Evolutionary conservation across 768 basidiomycete species (phyloP), one percentile per base, ranked within the genome.

Genomic region (Leccinum imitatum): DNA sequence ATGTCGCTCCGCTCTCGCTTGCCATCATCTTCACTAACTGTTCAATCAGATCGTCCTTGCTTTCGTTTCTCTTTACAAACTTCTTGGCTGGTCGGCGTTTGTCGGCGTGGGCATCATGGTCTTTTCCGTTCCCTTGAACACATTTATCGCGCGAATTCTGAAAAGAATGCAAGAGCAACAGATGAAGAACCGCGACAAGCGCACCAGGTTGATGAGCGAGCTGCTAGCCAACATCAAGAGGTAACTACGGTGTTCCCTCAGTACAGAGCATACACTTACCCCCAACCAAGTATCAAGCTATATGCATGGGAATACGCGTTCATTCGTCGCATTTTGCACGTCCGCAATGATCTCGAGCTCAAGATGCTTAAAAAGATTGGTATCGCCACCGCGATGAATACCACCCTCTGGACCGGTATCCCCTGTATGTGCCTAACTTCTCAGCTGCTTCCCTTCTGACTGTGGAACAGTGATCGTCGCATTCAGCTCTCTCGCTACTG

Each of bases 251-350:
- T 27, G 10, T 50, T 15, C 31, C 11, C 31, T 54, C 15, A 35
- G 3, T 4, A 19, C 14, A 10, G 4, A 13, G n/a, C 4, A 2
- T 3, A 14, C 11, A 35, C 58, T 54, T 39, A 65, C 46, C 5
- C n/a, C n/a, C 25, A 3, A 0, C n/a, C 11, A 59, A 91, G 90
- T 63, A 92, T 95, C 71, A 93, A 95, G 70, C 76, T 95, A 4
- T 96, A 96, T 73, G 92, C 91, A 3, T 98, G 96, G 96, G 96
- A 98, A 75, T 84, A 88, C 66, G 89, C 91, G 4, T 98, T 98
- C 69, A 82, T 91, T 30, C 80, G 87, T 53, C 87, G 86, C 57
- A 82, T 98, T 31, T 75, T 87, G n/a, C 79, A 84, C 21, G 89
- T 95, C 3, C 80, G 94, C 47, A 94, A 95, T 69, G 84, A 91